phyloP scores from a whole-genome alignment of 2,329 filamentous ascomycete species.

The Drechslerella coelobrocha region DNA sequence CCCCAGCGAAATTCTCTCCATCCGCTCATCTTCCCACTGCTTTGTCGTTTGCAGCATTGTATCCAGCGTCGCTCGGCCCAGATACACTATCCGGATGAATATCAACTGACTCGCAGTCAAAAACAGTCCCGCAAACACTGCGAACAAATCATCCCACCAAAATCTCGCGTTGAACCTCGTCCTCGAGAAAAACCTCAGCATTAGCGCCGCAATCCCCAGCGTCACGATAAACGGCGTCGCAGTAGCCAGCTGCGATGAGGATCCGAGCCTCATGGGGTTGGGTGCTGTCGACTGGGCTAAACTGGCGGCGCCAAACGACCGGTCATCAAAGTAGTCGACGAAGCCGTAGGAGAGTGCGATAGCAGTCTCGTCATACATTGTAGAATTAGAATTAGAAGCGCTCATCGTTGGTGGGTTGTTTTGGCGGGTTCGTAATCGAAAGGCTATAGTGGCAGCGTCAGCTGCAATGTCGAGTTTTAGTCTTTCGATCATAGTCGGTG shows the following conservation, averaged over 20 bases:
- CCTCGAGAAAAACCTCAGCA: slow-evolving; percentile 56
- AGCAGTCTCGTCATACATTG: slow-evolving; percentile 23
- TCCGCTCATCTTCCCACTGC: slow-evolving; percentile 49
- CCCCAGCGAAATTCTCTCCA: slow-evolving; percentile 51
- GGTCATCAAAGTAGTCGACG: slow-evolving; percentile 48
- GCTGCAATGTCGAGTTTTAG: slow-evolving; percentile 30
- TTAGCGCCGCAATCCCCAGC: slow-evolving; percentile 54
- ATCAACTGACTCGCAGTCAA: slow-evolving; percentile 53
- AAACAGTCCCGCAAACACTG: slow-evolving; percentile 53
- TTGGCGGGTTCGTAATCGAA: not conserved
- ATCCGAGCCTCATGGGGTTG: slow-evolving; percentile 50
- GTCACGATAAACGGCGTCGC: slow-evolving; percentile 55
- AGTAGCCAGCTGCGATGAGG: slow-evolving; percentile 51
- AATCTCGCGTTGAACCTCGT: slow-evolving; percentile 54
- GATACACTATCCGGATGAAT: slow-evolving; percentile 52
- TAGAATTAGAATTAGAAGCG: too few relatives aligned
- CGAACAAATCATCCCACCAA: slow-evolving; percentile 56
- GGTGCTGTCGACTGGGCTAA: slow-evolving; percentile 25
- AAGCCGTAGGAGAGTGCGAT: slow-evolving; percentile 47
- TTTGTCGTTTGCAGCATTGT: slow-evolving; percentile 46
- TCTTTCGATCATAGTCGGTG: slow-evolving; percentile 25
- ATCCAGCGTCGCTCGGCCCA: slow-evolving; percentile 51
- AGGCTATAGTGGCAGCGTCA: slow-evolving; percentile 12
- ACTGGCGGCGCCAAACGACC: slow-evolving; percentile 30
- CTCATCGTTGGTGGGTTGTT: too few relatives aligned